These are phyloP conservation scores for Zasmidium citrigriseum DNA, from an alignment of 2,329 filamentous ascomycete genomes.

Conservation along the genomic window DNA sequence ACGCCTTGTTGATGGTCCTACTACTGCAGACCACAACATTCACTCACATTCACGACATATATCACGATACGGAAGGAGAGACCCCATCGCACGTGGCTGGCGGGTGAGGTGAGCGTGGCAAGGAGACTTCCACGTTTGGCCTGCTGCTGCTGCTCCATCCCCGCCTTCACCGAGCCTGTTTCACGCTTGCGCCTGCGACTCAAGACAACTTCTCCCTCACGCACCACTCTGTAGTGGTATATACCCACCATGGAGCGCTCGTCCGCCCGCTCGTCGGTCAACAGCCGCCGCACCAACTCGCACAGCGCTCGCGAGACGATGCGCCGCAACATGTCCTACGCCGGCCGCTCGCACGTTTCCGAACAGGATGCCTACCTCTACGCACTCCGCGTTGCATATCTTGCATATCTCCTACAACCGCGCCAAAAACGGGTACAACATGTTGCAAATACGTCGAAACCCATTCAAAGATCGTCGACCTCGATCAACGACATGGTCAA, in stretches of 20 bases:
- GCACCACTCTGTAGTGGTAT: background rate
- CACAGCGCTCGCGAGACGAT: slow-evolving; percentile 42
- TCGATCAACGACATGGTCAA: slow-evolving; percentile 81
- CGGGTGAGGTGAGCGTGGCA: background rate
- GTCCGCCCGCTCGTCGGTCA: slow-evolving; percentile 35
- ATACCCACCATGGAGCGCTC: slow-evolving; percentile 29
- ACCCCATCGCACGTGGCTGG: background rate
- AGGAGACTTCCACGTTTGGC: no score
- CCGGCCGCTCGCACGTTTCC: slow-evolving; percentile 36
- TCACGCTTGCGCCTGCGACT: background rate
- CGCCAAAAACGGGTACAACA: slow-evolving; percentile 88
- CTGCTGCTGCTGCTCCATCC: background rate
- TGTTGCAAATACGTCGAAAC: slow-evolving; percentile 62
- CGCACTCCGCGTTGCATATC: slow-evolving; percentile 85
- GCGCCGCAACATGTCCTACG: slow-evolving; percentile 41
- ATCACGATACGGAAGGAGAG: background rate
- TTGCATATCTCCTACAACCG: slow-evolving; percentile 90
- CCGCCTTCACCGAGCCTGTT: slow-evolving; percentile 1
- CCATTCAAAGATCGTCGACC: slow-evolving; percentile 68
- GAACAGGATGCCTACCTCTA: slow-evolving; percentile 86
- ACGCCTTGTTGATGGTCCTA: background rate
- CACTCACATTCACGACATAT: background rate
- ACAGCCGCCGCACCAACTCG: slow-evolving; percentile 45
- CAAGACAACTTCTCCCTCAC: no score
- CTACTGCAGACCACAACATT: background rate